Evolutionary conservation across 2,329 filamentous ascomycete genomes (phyloP), one percentile per base, ranked within the genome.

Genomic region (Talaromyces marneffei): DNA sequence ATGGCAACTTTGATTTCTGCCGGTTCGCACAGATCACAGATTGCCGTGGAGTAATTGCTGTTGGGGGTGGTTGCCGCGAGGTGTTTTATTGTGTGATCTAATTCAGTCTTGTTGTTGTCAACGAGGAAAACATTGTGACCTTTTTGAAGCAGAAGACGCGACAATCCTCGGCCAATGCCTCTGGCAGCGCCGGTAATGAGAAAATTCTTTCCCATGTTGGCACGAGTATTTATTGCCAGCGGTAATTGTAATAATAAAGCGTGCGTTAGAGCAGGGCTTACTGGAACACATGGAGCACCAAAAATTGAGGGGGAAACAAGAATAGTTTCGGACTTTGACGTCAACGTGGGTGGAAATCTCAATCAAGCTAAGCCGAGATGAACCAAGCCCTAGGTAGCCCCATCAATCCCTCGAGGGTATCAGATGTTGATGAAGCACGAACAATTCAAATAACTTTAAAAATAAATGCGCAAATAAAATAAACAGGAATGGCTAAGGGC

Each of bases 141-240:
- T 33, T 18, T 25, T 31, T 62, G 55, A 6, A 62, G 48, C 48
- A 62, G 16, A 27, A 56, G 56, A 3, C 60, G 56, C 18, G 60
- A 59, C 29, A 62, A 31, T 16, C 60, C 60, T 5, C 60, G 60
- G 14, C 55, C 55, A 25, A 62, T 62, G 27, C 60, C 60, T 37
- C 60, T 50, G 10, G 35, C 60, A 53, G 60, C 60, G 35, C 60
- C 60, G 20, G 60, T 62, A 12, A 62, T 62, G 16, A 62, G 60
- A 9, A 59, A 62, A 14, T 62, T 62, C 31, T 62, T 59, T 16
- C 44, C 46, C 60, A 62, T 62, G 2, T 23, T 16, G 25, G 9
- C 10, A 16, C 14, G 50, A 23, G n/a, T 25, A 31, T 6, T 3
- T 12, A 40, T 29, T n/a, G n/a, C 10, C 10, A 16, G 23, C 4